phyloP scores from a whole-genome alignment of 495 filamentous ascomycete species.

The Podospora tetraspora region DNA sequence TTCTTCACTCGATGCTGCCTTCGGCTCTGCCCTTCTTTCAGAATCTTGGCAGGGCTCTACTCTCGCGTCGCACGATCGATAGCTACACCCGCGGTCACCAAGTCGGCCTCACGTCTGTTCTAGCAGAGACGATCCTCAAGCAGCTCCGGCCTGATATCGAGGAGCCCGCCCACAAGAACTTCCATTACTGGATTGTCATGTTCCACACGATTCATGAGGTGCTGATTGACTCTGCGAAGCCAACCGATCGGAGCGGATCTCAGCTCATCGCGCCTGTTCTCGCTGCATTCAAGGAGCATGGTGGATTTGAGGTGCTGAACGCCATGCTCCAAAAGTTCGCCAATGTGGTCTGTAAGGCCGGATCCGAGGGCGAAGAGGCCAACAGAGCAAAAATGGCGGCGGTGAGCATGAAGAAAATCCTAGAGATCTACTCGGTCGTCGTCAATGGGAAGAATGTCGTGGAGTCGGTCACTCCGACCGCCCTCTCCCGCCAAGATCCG shows the following conservation, averaged over 20 bases:
- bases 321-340: slow-evolving; percentile 69
- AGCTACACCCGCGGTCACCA: slow-evolving; percentile 59
- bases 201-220: slow-evolving; percentile 71
- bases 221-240: slow-evolving; percentile 57
- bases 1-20: slow-evolving; percentile 68
- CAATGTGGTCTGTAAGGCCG: slow-evolving; percentile 50
- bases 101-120: slow-evolving; percentile 65
- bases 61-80: slow-evolving; percentile 66
- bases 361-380: slow-evolving; percentile 30
- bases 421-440: slow-evolving; percentile 72
- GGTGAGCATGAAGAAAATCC: slow-evolving; percentile 71
- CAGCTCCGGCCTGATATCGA: slow-evolving; percentile 45
- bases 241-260: slow-evolving; percentile 52
- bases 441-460: slow-evolving; percentile 69
- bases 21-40: slow-evolving; percentile 74
- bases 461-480: slow-evolving; percentile 62
- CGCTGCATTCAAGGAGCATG: slow-evolving; percentile 74
- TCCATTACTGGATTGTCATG: slow-evolving; percentile 76
- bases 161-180: slow-evolving; percentile 39
- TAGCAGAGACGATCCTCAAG: slow-evolving; percentile 64
- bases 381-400: slow-evolving; percentile 37
- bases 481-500: slow-evolving; percentile 47
- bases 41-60: slow-evolving; percentile 68
- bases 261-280: slow-evolving; percentile 75
- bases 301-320: slow-evolving; percentile 69